Percentiles rank a stretch among this genome's conserved stretches.
Evolutionary conservation across 768 basidiomycete species (phyloP).

Genomic region (Termitomyces eurrhizus): DNA sequence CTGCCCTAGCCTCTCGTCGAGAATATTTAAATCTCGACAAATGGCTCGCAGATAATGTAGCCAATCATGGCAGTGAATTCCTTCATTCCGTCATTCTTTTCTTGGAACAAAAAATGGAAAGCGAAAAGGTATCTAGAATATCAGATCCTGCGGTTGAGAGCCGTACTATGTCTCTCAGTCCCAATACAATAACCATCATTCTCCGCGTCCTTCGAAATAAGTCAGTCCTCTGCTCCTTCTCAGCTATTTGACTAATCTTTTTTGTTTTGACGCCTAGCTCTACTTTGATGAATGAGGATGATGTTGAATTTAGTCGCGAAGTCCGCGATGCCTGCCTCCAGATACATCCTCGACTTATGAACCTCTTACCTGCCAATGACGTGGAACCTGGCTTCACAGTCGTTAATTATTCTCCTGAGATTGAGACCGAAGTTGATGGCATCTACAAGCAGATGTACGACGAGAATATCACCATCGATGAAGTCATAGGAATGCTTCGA

Average conservation of each 20-base stretch:
- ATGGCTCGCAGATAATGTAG: constrained; percentile 89
- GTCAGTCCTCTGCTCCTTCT: constrained; percentile 37
- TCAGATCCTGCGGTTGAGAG: constrained; percentile 76
- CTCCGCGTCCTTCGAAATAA: constrained; percentile 83
- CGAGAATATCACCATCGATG: constrained; percentile 90
- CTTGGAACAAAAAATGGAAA: constrained; percentile 89
- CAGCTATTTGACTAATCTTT: constrained; percentile 3
- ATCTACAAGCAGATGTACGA: constrained; percentile 99
- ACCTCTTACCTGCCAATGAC: constrained; percentile 80
- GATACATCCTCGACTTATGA: constrained; percentile 95
- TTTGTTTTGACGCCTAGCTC: constrained; percentile 42
- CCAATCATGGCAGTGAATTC: constrained; percentile 80
- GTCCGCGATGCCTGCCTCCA: constrained; percentile 91
- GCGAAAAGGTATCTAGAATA: constrained; percentile 72
- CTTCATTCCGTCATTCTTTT: constrained; percentile 85
- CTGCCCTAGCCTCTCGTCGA: constrained; percentile 86
- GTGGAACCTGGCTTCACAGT: constrained; percentile 90
- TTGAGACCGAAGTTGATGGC: constrained; percentile 89
- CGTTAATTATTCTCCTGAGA: constrained; percentile 81
- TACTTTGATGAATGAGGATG: constrained; percentile 67
- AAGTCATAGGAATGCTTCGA: constrained; percentile 86
- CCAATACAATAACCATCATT: constrained; percentile 88
- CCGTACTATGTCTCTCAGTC: constrained; percentile 83
- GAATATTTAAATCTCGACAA: constrained; percentile 96
- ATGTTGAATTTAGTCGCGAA: constrained; percentile 85